Percentiles rank a stretch among this genome's conserved stretches.
These are phyloP conservation scores for Chamaecrista fasciculata DNA, from an alignment of 306 rosid species.

Conservation along the genomic window DNA sequence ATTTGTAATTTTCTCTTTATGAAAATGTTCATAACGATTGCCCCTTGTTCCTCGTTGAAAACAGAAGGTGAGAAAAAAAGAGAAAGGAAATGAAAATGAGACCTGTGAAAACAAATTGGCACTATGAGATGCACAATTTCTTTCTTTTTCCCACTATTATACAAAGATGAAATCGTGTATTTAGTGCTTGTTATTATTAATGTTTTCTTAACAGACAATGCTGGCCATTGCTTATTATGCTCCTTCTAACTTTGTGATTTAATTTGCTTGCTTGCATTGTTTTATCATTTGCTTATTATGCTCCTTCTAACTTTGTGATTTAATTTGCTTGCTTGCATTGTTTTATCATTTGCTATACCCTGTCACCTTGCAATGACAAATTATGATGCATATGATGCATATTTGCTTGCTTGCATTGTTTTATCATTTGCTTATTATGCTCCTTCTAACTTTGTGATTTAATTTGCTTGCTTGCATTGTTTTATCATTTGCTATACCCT, in stretches of 20 bases:
- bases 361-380: slow-evolving; percentile 26
- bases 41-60: background rate
- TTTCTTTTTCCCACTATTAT: background rate
- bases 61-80: slow-evolving; percentile 3
- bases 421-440: too few relatives aligned
- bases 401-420: too few relatives aligned
- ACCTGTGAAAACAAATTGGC: slow-evolving; percentile 5
- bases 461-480: slow-evolving; percentile 23
- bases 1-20: background rate
- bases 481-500: slow-evolving; percentile 9
- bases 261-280: too few relatives aligned
- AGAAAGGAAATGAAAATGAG: slow-evolving; percentile 5
- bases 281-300: too few relatives aligned
- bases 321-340: slow-evolving; percentile 23
- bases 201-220: background rate
- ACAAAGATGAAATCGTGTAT: background rate
- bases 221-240: slow-evolving; percentile 8
- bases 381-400: slow-evolving; percentile 25
- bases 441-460: slow-evolving; percentile 15
- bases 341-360: slow-evolving; percentile 1
- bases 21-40: slow-evolving; percentile 7
- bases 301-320: slow-evolving; percentile 17
- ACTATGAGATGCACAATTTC: background rate
- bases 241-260: too few relatives aligned
- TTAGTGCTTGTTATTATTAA: slow-evolving; percentile 5